A percentile compares a stretch with the other conserved stretches of the same genome.
phyloP scores from a whole-genome alignment of 345 rosid species.

The Alliaria petiolata region DNA sequence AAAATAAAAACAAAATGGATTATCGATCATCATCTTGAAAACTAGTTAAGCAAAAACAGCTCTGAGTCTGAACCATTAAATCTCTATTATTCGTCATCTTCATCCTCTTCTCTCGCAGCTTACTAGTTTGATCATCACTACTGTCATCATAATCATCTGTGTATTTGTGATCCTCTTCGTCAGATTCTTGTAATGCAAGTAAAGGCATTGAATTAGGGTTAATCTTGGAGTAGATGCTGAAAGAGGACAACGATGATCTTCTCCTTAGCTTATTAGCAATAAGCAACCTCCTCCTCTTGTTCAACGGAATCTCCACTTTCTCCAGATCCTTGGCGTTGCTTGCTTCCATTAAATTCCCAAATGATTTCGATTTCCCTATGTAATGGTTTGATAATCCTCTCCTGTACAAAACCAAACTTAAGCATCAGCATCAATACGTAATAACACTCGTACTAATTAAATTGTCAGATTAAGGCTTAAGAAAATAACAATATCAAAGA shows the following conservation, averaged over 20 bases:
- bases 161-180: conserved; percentile 10
- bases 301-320: conserved; percentile 73
- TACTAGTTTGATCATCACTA: conserved; percentile 18
- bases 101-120: conserved; percentile 24
- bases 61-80: conserved; percentile 12
- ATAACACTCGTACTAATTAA: neutral
- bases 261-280: conserved; percentile 48
- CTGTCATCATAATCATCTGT: conserved; percentile 4
- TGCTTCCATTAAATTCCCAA: conserved; percentile 56
- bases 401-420: conserved; percentile 29
- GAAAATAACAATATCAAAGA: neutral
- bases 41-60: conserved; percentile 24
- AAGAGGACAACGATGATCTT: conserved; percentile 29
- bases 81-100: conserved; percentile 18
- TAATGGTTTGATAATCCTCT: conserved; percentile 77
- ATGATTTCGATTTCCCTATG: conserved; percentile 79
- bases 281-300: conserved; percentile 64
- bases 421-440: neutral
- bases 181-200: conserved; percentile 46
- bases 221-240: conserved; percentile 43
- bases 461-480: neutral
- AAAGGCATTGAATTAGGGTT: conserved; percentile 82
- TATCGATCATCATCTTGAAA: conserved; percentile 17
- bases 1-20: neutral
- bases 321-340: conserved; percentile 46